phyloP scores from a whole-genome alignment of 345 rosid species.

The Lagerstroemia speciosa region DNA sequence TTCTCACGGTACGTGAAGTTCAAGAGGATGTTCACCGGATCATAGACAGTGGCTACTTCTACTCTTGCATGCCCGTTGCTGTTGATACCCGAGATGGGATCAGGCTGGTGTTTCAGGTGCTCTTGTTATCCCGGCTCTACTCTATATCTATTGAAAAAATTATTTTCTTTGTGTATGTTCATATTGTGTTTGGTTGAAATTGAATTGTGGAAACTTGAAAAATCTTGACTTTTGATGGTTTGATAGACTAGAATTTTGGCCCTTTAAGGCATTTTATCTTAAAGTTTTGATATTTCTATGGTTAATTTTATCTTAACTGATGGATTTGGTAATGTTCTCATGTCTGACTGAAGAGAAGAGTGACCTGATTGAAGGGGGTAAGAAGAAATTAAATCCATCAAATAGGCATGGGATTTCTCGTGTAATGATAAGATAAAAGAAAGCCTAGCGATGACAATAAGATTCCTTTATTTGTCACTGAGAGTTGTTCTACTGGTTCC shows the following conservation, averaged over 20 bases:
- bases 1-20: conserved; percentile 72
- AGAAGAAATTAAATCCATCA: neutral
- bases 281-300: neutral
- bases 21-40: conserved; percentile 94
- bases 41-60: conserved; percentile 77
- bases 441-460: neutral
- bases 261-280: neutral
- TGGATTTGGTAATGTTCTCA: neutral
- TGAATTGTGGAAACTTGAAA: neutral
- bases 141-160: too few species aligned
- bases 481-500: neutral
- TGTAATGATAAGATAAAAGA: neutral
- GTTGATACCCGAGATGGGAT: conserved; percentile 93
- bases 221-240: neutral
- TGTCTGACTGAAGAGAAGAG: neutral
- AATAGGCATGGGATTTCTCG: neutral
- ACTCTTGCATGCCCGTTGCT: conserved; percentile 83
- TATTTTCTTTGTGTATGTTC: neutral
- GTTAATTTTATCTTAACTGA: neutral
- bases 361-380: neutral
- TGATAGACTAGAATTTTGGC: neutral
- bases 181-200: neutral
- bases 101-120: conserved; percentile 75
- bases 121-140: neutral
- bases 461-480: neutral